Percentiles rank a stretch among this genome's conserved stretches.
phyloP scores from a whole-genome alignment of 768 basidiomycete genomes.

The Lactarius evosmus region DNA sequence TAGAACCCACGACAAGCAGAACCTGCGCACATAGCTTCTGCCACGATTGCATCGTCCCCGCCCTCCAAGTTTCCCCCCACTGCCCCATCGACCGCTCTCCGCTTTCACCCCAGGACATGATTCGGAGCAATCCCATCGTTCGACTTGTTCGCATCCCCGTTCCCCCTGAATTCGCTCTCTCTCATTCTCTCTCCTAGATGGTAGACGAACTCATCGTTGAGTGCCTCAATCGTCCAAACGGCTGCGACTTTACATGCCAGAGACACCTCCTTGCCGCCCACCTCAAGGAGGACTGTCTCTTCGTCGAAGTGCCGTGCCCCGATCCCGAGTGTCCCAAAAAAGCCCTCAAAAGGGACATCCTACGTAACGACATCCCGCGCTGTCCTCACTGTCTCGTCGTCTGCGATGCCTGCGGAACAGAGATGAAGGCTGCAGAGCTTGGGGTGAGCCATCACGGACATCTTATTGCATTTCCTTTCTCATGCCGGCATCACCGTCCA shows the following conservation, averaged over 20 bases:
- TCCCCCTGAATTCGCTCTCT: too few species aligned
- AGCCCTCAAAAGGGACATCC: constrained; percentile 45
- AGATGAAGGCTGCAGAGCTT: constrained; percentile 40
- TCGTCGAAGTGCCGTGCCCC: constrained; percentile 50
- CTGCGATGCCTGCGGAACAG: constrained; percentile 31
- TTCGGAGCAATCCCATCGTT: constrained; percentile 69
- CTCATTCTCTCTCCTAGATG: constrained; percentile 45
- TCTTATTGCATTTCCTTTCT: neutral
- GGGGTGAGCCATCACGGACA: constrained; percentile 30
- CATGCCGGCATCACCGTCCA: neutral
- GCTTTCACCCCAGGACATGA: constrained; percentile 54
- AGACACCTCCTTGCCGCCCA: constrained; percentile 64
- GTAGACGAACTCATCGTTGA: constrained; percentile 80
- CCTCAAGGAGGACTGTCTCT: constrained; percentile 58
- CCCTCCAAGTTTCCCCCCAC: constrained; percentile 61
- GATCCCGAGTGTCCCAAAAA: constrained; percentile 45
- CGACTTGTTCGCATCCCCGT: constrained; percentile 60
- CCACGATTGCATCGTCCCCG: constrained; percentile 69
- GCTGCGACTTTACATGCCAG: constrained; percentile 63
- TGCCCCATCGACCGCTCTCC: constrained; percentile 85
- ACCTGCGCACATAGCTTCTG: constrained; percentile 88
- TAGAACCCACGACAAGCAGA: constrained; percentile 68
- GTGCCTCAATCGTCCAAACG: constrained; percentile 57
- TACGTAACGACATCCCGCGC: constrained; percentile 5
- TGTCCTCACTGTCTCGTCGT: constrained; percentile 41